Base-by-base conservation (phyloP, 208 protist genomes). In the Eutreptiella sp. region DNA sequence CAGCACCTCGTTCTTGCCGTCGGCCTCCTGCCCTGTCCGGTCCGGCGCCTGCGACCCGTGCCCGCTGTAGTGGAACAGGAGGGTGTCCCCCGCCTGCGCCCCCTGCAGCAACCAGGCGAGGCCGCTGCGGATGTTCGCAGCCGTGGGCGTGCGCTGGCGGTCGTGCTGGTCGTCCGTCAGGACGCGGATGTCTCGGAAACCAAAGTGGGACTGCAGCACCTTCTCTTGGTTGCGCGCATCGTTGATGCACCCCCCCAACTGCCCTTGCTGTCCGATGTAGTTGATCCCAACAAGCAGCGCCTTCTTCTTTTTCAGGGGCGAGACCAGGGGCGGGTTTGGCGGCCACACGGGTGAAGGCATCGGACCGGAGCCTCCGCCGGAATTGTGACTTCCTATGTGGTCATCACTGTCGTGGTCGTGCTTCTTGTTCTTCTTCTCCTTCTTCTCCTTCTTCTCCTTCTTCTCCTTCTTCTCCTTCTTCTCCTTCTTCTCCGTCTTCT, bases 61-160 rank as follows among this genome's bases (percentile, higher is more conserved):
- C n/a, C 72, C 73, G 0, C 61, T 52, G 48, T 54, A 73, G 46
- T 66, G n/a, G 32, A 71, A 71, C 31, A 71, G 60, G 4, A 71
- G 39, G 53, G 46, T 61, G 19, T 66, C 60, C 9, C 60, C 59
- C 11, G 50, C 31, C 9, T 57, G 31, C 16, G 33, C 50, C 16
- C 39, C n/a, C 14, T 7, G 9, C n/a, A 57, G 50, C 36, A 57
- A 46, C 11, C 28, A 11, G 11, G 14, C 14, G 50, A 57, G 50
- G 19, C 50, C 50, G 36, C 14, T 57, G 14, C 33, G 16, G 14
- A 57, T 57, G 28, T 57, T 57, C 16, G 11, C 36, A n/a, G 33
- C 39, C 7, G 50, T 57, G 14, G 50, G 50, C 19, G 11, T 23
- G n/a, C n/a, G n/a, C n/a, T n/a, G n/a, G n/a, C n/a, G n/a, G n/a